A percentile compares a stretch with the other conserved stretches of the same genome.
Conservation (phyloP, 2,329 filamentous ascomycete genomes). For the Pseudocercospora eumusae region DNA sequence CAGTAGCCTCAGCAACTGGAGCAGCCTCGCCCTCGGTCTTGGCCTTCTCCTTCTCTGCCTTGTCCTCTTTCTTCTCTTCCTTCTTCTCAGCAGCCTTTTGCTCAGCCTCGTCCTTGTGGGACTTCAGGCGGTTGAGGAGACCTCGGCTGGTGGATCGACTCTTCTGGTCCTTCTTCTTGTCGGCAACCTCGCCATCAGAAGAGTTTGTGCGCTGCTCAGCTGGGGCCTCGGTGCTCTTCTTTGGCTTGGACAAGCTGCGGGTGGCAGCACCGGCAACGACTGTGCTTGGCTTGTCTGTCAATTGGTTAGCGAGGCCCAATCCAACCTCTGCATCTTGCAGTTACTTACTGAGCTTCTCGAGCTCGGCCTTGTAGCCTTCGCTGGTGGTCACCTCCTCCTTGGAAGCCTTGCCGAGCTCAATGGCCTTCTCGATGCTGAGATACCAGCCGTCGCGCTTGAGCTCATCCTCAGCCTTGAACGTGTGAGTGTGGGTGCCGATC, state of each 20-base stretch:
- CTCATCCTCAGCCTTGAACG: constrained; percentile 76
- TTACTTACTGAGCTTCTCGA: constrained; percentile 68
- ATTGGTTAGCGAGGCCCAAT: constrained; percentile 39
- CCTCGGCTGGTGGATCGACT: constrained; percentile 62
- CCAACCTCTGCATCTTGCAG: background rate
- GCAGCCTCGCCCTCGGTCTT: constrained; percentile 41
- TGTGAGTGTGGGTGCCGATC: constrained; percentile 84
- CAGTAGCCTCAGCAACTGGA: constrained; percentile 40
- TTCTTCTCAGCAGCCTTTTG: constrained; percentile 47
- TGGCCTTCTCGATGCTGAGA: constrained; percentile 76
- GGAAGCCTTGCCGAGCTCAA: constrained; percentile 80
- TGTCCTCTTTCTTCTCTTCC: constrained; percentile 46
- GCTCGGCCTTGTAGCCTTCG: constrained; percentile 84
- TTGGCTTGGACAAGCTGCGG: constrained; percentile 43
- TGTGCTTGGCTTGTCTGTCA: constrained; percentile 37
- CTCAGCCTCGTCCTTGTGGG: constrained; percentile 61
- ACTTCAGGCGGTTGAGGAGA: constrained; percentile 59
- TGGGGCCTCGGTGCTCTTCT: constrained; percentile 52
- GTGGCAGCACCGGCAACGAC: constrained; percentile 41
- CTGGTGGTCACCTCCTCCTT: constrained; percentile 71
- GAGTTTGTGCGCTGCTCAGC: constrained; percentile 42
- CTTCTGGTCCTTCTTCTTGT: constrained; percentile 53
- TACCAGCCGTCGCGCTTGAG: constrained; percentile 93
- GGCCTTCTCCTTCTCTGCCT: constrained; percentile 47
- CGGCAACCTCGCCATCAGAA: constrained; percentile 50